Conservation (phyloP, 2,329 filamentous ascomycete species). For the Acrocalymma vagum region DNA sequence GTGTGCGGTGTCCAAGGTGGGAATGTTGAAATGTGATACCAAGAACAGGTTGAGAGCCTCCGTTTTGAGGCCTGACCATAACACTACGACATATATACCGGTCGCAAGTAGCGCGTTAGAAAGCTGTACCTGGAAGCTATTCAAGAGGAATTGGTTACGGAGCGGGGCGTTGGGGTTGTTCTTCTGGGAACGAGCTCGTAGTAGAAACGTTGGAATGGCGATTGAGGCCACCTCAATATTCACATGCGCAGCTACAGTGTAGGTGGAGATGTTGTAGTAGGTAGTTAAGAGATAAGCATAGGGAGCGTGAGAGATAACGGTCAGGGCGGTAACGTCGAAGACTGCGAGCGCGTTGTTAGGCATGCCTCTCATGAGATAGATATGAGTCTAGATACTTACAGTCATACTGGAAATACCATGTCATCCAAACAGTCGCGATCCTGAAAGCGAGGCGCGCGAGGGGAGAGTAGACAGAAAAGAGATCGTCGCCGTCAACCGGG, state of each 20-base stretch:
- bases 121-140: conserved; percentile 49
- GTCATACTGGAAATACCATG: conserved; percentile 79
- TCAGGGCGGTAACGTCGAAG: conserved; percentile 54
- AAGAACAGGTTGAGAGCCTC: conserved; percentile 73
- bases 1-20: conserved; percentile 73
- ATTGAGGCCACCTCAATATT: conserved; percentile 74
- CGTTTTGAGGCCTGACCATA: conserved; percentile 74
- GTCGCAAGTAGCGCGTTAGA: conserved; percentile 75
- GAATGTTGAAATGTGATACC: conserved; percentile 78
- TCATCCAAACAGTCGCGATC: conserved; percentile 72
- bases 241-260: conserved; percentile 69
- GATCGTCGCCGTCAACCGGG: conserved; percentile 65
- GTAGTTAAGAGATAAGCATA: conserved; percentile 76
- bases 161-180: conserved; percentile 64
- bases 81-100: conserved; percentile 75
- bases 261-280: conserved; percentile 76
- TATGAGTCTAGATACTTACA: conserved; percentile 57
- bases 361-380: not conserved
- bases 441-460: conserved; percentile 64
- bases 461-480: conserved; percentile 59
- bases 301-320: conserved; percentile 76
- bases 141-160: conserved; percentile 52
- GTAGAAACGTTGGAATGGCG: conserved; percentile 76
- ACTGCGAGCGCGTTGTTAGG: conserved; percentile 20
- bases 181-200: conserved; percentile 72